phyloP scores from a whole-genome alignment of 495 filamentous ascomycete species.

The Podospora tetraspora region DNA sequence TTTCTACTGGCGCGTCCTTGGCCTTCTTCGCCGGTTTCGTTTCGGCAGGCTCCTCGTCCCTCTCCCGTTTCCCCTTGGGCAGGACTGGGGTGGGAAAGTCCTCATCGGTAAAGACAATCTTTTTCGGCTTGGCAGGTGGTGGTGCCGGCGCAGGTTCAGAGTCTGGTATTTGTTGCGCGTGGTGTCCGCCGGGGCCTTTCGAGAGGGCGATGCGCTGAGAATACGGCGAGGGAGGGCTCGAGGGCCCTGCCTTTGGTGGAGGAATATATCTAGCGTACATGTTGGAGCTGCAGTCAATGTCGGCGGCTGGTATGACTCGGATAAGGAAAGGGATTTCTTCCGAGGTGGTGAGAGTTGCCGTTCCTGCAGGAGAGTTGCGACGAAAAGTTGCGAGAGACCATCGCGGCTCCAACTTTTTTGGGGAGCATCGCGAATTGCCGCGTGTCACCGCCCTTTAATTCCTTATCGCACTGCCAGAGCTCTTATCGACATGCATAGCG shows the following conservation, averaged over 20 bases:
- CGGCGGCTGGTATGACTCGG: background rate
- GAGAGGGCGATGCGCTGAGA: background rate
- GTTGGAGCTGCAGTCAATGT: background rate
- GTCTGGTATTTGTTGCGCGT: background rate
- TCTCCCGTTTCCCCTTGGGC: conserved; percentile 9
- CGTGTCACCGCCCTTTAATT: conserved; percentile 16
- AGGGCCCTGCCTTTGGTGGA: conserved; percentile 8
- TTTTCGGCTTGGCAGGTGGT: conserved; percentile 15
- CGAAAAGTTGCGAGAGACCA: background rate
- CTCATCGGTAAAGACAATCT: conserved; percentile 27
- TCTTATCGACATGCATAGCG: background rate
- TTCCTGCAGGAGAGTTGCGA: background rate
- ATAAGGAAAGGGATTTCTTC: background rate
- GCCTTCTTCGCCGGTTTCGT: conserved; percentile 16
- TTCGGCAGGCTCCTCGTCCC: conserved; percentile 14
- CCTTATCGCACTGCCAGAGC: conserved; percentile 24
- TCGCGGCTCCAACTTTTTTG: background rate
- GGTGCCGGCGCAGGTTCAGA: conserved; percentile 9
- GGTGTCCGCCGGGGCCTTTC: background rate
- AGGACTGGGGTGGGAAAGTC: conserved; percentile 20
- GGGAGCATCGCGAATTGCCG: conserved; percentile 14
- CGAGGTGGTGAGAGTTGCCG: background rate
- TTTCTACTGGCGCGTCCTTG: background rate
- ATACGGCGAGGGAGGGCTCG: background rate
- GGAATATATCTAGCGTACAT: conserved; percentile 12